Conservation (phyloP, 192 early-diverging fungal species). For the Thoreauomyces humboldtii region DNA sequence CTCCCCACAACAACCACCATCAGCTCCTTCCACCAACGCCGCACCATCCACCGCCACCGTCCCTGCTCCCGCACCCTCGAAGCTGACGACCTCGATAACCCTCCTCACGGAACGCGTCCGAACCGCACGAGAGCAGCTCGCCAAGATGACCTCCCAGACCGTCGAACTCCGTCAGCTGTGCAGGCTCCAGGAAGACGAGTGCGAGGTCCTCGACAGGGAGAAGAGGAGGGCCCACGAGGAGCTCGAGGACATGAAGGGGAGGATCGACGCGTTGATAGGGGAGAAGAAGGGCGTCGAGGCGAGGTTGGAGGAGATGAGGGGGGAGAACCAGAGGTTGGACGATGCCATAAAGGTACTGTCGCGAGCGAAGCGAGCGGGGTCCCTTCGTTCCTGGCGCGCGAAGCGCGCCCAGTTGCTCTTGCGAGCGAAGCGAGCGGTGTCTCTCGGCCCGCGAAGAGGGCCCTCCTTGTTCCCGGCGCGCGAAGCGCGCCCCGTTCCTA, state of each 20-base stretch:
- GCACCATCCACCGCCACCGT: no score
- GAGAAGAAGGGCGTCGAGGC: slow-evolving; percentile 37
- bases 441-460: no score
- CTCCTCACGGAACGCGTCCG: slow-evolving; percentile 35
- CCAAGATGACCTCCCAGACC: slow-evolving; percentile 30
- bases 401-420: no score
- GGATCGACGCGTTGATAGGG: slow-evolving; percentile 28
- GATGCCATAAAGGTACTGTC: slow-evolving; percentile 22
- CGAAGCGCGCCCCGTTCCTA: no score
- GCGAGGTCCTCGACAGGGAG: slow-evolving; percentile 13
- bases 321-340: slow-evolving; percentile 40
- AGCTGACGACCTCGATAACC: slow-evolving; percentile 30
- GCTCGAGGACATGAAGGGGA: slow-evolving; percentile 28
- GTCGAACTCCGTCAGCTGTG: slow-evolving; percentile 33
- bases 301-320: slow-evolving; percentile 37
- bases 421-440: no score
- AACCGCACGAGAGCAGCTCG: slow-evolving; percentile 33
- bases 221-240: slow-evolving; percentile 34
- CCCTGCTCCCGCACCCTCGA: neutral
- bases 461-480: no score
- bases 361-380: no score
- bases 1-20: neutral
- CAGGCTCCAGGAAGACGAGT: slow-evolving; percentile 33
- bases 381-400: no score
- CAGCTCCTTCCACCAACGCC: neutral